Base-by-base conservation (phyloP, 306 rosid genomes). In the Corylus avellana region DNA sequence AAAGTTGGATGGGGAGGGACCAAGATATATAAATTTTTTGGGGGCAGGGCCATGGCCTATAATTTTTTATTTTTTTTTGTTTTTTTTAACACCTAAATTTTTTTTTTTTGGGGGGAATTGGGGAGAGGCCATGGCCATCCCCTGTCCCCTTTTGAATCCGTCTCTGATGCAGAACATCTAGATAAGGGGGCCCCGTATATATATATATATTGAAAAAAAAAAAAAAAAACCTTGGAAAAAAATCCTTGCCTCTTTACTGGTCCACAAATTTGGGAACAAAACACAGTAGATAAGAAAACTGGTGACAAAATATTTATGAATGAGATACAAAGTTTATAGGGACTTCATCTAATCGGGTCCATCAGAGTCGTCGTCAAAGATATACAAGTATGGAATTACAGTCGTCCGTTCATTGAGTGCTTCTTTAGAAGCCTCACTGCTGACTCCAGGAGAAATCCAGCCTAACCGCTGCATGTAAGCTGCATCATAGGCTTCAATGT, bases 401-500 rank as follows among this genome's bases (percentile, higher is more conserved):
- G 92, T 81, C 37, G 88, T 62, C 27, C 83, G 86, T 71, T 83
- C 85, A 55, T 75, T 51, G 54, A 69, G 47, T 62, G 83, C 88
- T 82, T 59, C 87, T 70, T 84, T 81, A 70, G 81, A 42, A 46
- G 84, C 86, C 77, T 84, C 88, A 12, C 86, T 66, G 63, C 83
- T 82, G 29, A 64, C 73, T 70, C 85, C 85, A 2, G 90, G 89
- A 7, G 88, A 80, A 76, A 90, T 90, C 95, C 98, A 89, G 55
- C 97, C 94, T 78, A 92, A 75, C 64, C 97, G 80, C 79, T 95
- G 98, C 58, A 84, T 84, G 83, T 87, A 92, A 73, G 89, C 98
- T 18, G 94, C 91, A 76, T 92, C 98, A 27, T 89, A 91, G 12
- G 97, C 98, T 87, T 91, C 96, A 22, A 95, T 86, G 75, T 88